A percentile compares a stretch with the other conserved stretches of the same genome.
phyloP scores from a whole-genome alignment of 495 filamentous ascomycete species.

The Neurospora sp. region DNA sequence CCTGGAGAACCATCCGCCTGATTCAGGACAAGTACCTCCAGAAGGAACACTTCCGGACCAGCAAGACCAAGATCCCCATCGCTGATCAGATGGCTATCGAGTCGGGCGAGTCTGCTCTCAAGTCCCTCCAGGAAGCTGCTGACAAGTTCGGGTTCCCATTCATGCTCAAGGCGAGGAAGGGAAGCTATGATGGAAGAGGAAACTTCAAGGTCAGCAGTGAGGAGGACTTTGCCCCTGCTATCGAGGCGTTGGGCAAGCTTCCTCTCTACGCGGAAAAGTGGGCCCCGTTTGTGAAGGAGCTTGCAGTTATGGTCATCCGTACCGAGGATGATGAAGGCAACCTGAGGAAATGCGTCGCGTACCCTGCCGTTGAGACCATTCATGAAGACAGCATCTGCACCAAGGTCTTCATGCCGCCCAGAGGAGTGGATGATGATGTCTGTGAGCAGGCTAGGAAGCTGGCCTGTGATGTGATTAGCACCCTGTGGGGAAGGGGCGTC shows the following conservation, averaged over 20 bases:
- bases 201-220: constrained; percentile 68
- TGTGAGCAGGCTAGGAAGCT: constrained; percentile 61
- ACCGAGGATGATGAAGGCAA: constrained; percentile 60
- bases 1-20: constrained; percentile 76
- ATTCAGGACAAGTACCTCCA: constrained; percentile 97
- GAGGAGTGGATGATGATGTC: constrained; percentile 51
- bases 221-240: constrained; percentile 57
- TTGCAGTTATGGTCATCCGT: constrained; percentile 91
- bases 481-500: constrained; percentile 79
- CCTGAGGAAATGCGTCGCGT: constrained; percentile 49
- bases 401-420: constrained; percentile 77
- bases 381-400: constrained; percentile 96
- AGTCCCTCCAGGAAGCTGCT: constrained; percentile 54
- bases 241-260: constrained; percentile 57
- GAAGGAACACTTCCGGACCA: constrained; percentile 62
- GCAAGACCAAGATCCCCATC: constrained; percentile 53
- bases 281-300: constrained; percentile 74
- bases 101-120: constrained; percentile 34
- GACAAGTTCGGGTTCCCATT: constrained; percentile 68
- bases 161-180: constrained; percentile 90
- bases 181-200: constrained; percentile 90
- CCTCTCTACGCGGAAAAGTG: constrained; percentile 87
- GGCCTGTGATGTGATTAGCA: constrained; percentile 66
- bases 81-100: constrained; percentile 55
- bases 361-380: constrained; percentile 86